Base-by-base conservation (phyloP, 192 early-diverging fungal genomes). In the Gaertneriomyces sp. region DNA sequence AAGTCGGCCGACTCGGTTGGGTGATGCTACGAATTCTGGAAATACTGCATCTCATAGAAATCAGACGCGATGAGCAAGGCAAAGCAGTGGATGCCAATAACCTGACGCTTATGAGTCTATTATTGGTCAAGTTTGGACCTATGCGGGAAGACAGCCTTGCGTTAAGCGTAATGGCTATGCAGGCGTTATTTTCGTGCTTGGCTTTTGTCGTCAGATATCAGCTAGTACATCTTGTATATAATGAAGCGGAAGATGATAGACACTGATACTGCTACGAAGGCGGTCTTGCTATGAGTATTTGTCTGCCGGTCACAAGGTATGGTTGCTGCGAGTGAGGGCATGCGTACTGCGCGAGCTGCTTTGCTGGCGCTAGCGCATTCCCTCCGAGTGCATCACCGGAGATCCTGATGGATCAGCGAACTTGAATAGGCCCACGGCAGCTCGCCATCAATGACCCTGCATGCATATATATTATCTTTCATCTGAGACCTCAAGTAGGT, bases 101-200 rank as follows among this genome's bases (percentile, higher is more conserved):
- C 70, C 78, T 99, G 42, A 99, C 97, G 0, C 70, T 99, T 38
- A 80, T 99, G 20, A 99, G 98, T 66, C 70, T 95, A 14, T 73
- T 98, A 57, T 77, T 99, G n/a, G 82, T 95, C 20, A 80, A 80
- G 70, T 64, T 81, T 41, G 90, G 88, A 5, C 91, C 89, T 0
- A 81, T 93, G 69, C 75, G 74, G 14, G 97, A 98, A 70, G 74
- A 41, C 5, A 9, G 61, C 7, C 46, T 71, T 8, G 69, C 85
- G 39, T 63, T 76, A 19, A 53, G 74, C 4, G 77, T 98, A 1
- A 74, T 92, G 49, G 45, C 81, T 41, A 63, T 92, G 9, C 95
- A 98, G 63, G 61, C 79, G 3, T 14, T 86, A 7, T 84, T 83
- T 49, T 90, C 87, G 58, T 46, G 70, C 8, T 19, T 94, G 11